These are phyloP conservation scores for Ilyonectria robusta DNA, from an alignment of 2,329 filamentous ascomycete genomes.

Conservation along the genomic window DNA sequence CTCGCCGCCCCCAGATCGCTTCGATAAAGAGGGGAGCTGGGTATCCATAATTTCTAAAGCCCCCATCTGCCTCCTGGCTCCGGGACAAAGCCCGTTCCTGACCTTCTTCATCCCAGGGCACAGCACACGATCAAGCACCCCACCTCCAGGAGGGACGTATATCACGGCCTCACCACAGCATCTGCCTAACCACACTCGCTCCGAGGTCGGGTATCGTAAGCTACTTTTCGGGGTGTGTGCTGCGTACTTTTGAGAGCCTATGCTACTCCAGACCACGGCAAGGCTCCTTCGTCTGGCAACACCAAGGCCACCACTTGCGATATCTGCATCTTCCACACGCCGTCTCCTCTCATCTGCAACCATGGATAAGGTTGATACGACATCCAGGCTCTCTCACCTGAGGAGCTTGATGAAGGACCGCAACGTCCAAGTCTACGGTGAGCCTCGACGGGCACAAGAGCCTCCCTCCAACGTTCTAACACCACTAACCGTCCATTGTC, in stretches of 20 bases:
- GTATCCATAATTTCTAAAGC: neutral
- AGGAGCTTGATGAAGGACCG: conserved; percentile 89
- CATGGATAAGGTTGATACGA: conserved; percentile 77
- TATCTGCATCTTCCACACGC: conserved; percentile 28
- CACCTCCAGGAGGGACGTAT: conserved; percentile 5
- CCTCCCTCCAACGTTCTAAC: neutral
- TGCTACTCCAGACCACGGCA: conserved; percentile 43
- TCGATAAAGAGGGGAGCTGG: neutral
- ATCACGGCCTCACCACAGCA: neutral
- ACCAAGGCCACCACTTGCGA: conserved; percentile 33
- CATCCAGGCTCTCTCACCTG: conserved; percentile 80
- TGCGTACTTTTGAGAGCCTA: conserved; percentile 41
- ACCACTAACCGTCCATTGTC: conserved; percentile 28
- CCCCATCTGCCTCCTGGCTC: neutral
- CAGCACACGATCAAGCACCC: neutral
- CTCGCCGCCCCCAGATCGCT: neutral
- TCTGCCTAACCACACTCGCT: neutral
- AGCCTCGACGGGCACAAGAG: conserved; percentile 43
- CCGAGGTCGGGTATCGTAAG: conserved; percentile 26
- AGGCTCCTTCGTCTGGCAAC: conserved; percentile 40
- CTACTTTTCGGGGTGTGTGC: conserved; percentile 28
- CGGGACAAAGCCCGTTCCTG: conserved; percentile 2
- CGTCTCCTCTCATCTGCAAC: conserved; percentile 40
- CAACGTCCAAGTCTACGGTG: conserved; percentile 94
- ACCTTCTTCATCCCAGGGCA: conserved; percentile 14